phyloP scores from a whole-genome alignment of 2,329 filamentous ascomycete genomes.

The Escovopsis weberi region DNA sequence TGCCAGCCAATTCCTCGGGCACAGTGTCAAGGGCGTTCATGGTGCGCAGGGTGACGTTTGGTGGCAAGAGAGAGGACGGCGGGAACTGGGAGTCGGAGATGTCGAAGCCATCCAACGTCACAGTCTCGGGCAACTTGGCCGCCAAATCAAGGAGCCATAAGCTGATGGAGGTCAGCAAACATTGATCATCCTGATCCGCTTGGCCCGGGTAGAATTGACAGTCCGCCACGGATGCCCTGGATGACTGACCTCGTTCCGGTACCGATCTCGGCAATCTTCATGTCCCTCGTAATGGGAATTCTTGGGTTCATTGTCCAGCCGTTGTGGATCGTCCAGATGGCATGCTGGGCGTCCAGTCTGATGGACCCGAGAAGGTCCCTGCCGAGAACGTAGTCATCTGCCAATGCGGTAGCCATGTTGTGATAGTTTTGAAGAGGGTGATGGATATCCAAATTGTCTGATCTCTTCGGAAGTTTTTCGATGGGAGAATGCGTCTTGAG shows the following conservation, averaged over 20 bases:
- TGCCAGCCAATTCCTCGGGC: constrained; percentile 1
- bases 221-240: too few species aligned
- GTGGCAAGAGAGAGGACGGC: not conserved
- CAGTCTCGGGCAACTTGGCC: constrained; percentile 1
- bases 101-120: constrained; percentile 1
- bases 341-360: constrained; percentile 3
- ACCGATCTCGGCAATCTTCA: constrained; percentile 4
- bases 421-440: not conserved
- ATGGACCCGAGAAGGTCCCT: not conserved
- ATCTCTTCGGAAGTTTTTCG: not conserved
- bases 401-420: not conserved
- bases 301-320: constrained; percentile 2
- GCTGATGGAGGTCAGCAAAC: not conserved
- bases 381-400: not conserved
- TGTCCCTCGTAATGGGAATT: not conserved
- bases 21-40: constrained; percentile 1
- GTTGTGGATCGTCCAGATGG: constrained; percentile 3
- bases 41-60: not conserved
- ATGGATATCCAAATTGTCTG: too few species aligned
- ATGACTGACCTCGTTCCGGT: constrained; percentile 1
- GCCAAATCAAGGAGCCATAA: constrained; percentile 3
- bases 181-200: too few species aligned
- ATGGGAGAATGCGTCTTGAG: too few species aligned
- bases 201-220: not conserved
- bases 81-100: constrained; percentile 3